Evolutionary conservation across 805 yeast genomes (phyloP).

Genomic region (Metschnikowia shivogae): DNA sequence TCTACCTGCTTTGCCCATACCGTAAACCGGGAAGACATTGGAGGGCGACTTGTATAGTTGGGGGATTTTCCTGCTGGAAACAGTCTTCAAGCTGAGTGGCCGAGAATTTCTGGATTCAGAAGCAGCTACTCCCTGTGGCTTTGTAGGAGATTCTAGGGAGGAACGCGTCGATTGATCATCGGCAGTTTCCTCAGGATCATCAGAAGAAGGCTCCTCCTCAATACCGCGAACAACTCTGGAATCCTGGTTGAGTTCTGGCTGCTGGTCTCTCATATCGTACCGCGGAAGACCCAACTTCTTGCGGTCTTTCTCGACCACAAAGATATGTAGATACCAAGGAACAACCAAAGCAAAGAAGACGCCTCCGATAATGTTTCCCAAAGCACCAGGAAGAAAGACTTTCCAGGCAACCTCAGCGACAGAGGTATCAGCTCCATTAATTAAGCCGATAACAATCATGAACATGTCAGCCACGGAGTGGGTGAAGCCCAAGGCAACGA

Average conservation of each 20-base stretch:
- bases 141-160: slow-evolving; percentile 4
- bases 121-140: not conserved
- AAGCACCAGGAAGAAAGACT: slow-evolving; percentile 59
- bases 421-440: slow-evolving; percentile 60
- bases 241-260: slow-evolving; percentile 72
- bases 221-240: slow-evolving; percentile 63
- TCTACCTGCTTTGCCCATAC: slow-evolving; percentile 64
- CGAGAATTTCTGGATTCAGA: not conserved
- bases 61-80: not conserved
- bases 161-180: slow-evolving; percentile 4
- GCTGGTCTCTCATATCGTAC: slow-evolving; percentile 73
- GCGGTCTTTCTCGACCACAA: slow-evolving; percentile 70
- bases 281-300: slow-evolving; percentile 57
- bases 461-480: slow-evolving; percentile 85
- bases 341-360: slow-evolving; percentile 55
- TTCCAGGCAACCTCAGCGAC: slow-evolving; percentile 72
- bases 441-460: slow-evolving; percentile 58
- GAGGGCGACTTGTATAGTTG: slow-evolving; percentile 48
- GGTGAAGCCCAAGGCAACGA: slow-evolving; percentile 74
- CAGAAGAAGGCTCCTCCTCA: slow-evolving; percentile 7
- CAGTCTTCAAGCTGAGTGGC: slow-evolving; percentile 2
- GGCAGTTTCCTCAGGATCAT: slow-evolving; percentile 9
- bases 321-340: slow-evolving; percentile 71
- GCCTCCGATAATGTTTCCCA: slow-evolving; percentile 84
- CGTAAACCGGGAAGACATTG: slow-evolving; percentile 76